Percentiles rank a stretch among this genome's conserved stretches.
These are phyloP conservation scores for Cutaneotrichosporon sp. DNA, from an alignment of 1,284 basidiomycete genomes.

Conservation along the genomic window DNA sequence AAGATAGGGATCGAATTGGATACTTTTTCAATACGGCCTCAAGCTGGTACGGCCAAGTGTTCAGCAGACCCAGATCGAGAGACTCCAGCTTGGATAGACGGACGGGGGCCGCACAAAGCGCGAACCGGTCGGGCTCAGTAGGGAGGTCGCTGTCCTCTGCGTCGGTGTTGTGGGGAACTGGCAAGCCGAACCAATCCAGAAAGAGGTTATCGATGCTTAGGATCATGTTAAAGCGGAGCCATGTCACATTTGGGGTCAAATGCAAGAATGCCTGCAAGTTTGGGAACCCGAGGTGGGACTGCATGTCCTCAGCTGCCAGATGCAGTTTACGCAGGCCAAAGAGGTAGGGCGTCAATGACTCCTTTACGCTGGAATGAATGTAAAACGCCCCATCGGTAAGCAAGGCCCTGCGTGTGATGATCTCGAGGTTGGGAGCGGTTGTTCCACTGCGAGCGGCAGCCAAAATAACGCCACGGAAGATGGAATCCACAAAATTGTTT, in stretches of 20 bases:
- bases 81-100: background rate
- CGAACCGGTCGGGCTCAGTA: too few species aligned
- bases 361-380: background rate
- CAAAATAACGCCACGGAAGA: constrained; percentile 5
- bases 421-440: constrained; percentile 3
- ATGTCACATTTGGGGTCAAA: constrained; percentile 4
- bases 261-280: constrained; percentile 3
- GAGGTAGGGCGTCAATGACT: background rate
- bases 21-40: background rate
- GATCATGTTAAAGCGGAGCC: constrained; percentile 10
- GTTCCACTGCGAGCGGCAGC: background rate
- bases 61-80: background rate
- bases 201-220: background rate
- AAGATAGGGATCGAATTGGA: background rate
- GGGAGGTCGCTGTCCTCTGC: background rate
- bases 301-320: background rate
- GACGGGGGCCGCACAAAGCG: background rate
- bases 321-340: constrained; percentile 6
- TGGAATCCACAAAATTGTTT: background rate
- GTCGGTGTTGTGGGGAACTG: background rate
- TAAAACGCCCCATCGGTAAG: background rate
- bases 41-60: background rate
- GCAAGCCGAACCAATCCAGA: background rate
- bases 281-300: background rate
- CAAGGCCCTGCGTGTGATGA: background rate